phyloP scores from a whole-genome alignment of 352 stramenopile genomes.

The Phytophthora fragariae region DNA sequence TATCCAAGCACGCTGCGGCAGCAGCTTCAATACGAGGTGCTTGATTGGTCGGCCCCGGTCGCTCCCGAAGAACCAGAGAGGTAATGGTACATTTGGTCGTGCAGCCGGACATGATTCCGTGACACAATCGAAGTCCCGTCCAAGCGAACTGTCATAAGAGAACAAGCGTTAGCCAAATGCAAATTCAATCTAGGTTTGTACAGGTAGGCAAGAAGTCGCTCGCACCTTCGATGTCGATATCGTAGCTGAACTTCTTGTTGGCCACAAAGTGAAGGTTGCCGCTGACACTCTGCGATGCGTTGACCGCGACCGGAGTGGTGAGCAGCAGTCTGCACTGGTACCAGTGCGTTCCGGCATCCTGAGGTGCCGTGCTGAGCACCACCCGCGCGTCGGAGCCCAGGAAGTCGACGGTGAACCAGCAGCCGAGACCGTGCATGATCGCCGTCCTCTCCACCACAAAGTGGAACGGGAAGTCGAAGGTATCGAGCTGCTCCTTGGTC shows the following conservation, averaged over 20 bases:
- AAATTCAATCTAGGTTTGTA: background rate
- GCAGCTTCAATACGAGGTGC: constrained; percentile 28
- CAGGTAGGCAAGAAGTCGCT: background rate
- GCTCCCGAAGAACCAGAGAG: constrained; percentile 45
- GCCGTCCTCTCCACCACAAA: constrained; percentile 91
- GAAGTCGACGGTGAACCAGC: constrained; percentile 99
- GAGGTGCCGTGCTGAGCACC: constrained; percentile 86
- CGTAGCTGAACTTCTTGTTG: constrained; percentile 98
- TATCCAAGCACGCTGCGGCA: background rate
- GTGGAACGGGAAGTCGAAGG: constrained; percentile 92
- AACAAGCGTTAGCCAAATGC: constrained; percentile 3
- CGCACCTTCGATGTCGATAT: constrained; percentile 89
- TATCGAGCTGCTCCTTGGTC: constrained; percentile 79
- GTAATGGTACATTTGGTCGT: constrained; percentile 97
- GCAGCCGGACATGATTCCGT: constrained; percentile 88
- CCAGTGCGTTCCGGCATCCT: constrained; percentile 83
- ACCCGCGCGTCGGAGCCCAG: constrained; percentile 83
- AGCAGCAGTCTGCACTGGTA: constrained; percentile 96
- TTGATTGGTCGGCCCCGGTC: constrained; percentile 9
- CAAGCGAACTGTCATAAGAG: constrained; percentile 68
- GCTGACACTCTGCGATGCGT: constrained; percentile 88
- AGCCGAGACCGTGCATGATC: constrained; percentile 96
- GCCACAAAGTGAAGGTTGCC: constrained; percentile 92
- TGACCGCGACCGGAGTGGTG: constrained; percentile 91
- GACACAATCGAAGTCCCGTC: constrained; percentile 89